Base-by-base conservation (phyloP, 768 basidiomycete species). In the Kwoniella botswanensis region DNA sequence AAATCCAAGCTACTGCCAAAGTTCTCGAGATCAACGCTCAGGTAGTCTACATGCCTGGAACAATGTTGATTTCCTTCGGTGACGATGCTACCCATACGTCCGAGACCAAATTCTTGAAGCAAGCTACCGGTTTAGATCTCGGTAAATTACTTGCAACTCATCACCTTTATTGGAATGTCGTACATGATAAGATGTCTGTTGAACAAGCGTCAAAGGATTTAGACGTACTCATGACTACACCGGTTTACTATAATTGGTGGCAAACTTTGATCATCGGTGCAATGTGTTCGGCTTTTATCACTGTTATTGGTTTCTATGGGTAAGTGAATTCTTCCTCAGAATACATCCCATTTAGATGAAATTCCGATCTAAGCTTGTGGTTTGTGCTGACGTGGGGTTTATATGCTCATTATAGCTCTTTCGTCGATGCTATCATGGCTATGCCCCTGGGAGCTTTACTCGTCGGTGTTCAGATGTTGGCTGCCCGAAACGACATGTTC, bases 21-120 rank as follows among this genome's bases (percentile, higher is more conserved):
- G 93, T 94, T 63, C 89, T 98, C 18, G 93, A 94, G 77, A 89
- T 97, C 65, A 90, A 93, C 81, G 93, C 93, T 56, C 93, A 95
- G 81, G 95, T 94, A 80, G 91, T 96, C 52, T 91, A 94, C 83
- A 78, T 86, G 17, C 85, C 85, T 2, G 83, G 83, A 71, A 87
- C 91, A 65, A 89, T 92, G 85, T 86, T 94, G 43, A 87, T 94
- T 79, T 90, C 90, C 56, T 94, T 95, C 77, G 91, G 92, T 74
- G 93, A 95, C 82, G 85, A 85, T 24, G 85, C 88, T 2, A 93
- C 93, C 2, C 90, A 92, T 63, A 94, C 92, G 4, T 90, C 89
- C 75, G 90, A 90, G 76, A 88, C 93, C 80, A 92, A 91, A 84
- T 87, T 93, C 77, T 91, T 92, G 68, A 87, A 89, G 65, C 91